These are phyloP conservation scores for Cutaneotrichosporon mucoides DNA, from an alignment of 1,284 basidiomycete genomes.

Conservation along the genomic window DNA sequence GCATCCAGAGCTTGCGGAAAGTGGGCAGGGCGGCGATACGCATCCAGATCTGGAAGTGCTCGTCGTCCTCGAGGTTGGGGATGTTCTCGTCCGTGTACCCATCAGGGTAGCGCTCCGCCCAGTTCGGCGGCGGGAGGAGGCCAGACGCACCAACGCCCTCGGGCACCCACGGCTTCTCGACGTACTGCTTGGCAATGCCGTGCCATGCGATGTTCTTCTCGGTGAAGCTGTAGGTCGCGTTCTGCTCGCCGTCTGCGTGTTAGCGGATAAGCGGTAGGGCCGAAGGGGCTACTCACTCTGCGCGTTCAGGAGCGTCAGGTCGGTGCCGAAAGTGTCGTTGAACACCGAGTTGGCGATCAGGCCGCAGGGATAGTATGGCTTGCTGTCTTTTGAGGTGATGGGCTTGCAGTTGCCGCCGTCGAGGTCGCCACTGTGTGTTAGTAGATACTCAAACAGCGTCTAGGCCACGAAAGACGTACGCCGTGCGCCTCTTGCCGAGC, in stretches of 20 bases:
- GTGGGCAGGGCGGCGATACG: constrained; percentile 93
- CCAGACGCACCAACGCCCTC: constrained; percentile 62
- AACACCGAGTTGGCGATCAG: constrained; percentile 98
- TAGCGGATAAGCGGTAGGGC: background rate
- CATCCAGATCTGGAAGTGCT: constrained; percentile 99
- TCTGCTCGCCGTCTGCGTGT: constrained; percentile 50
- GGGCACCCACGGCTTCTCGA: constrained; percentile 51
- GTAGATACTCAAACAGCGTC: too few relatives aligned
- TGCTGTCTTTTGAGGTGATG: constrained; percentile 57
- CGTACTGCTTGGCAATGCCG: constrained; percentile 88
- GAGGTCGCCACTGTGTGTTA: constrained; percentile 48
- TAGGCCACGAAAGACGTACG: too few relatives aligned
- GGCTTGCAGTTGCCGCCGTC: constrained; percentile 84
- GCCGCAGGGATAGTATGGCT: constrained; percentile 87
- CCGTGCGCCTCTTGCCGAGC: constrained; percentile 58
- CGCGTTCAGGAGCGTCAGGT: constrained; percentile 59
- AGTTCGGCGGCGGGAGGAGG: constrained; percentile 98
- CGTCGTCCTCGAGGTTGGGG: constrained; percentile 71
- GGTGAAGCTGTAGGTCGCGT: constrained; percentile 69
- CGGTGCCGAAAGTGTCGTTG: constrained; percentile 78
- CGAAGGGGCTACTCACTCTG: constrained; percentile 30
- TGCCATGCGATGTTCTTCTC: constrained; percentile 86
- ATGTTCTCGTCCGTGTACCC: constrained; percentile 67
- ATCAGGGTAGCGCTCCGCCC: constrained; percentile 66
- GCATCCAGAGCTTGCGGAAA: constrained; percentile 89